A percentile compares a stretch with the other conserved stretches of the same genome.
phyloP scores from a whole-genome alignment of 495 filamentous ascomycete genomes.

The Penicillium maclennaniae region DNA sequence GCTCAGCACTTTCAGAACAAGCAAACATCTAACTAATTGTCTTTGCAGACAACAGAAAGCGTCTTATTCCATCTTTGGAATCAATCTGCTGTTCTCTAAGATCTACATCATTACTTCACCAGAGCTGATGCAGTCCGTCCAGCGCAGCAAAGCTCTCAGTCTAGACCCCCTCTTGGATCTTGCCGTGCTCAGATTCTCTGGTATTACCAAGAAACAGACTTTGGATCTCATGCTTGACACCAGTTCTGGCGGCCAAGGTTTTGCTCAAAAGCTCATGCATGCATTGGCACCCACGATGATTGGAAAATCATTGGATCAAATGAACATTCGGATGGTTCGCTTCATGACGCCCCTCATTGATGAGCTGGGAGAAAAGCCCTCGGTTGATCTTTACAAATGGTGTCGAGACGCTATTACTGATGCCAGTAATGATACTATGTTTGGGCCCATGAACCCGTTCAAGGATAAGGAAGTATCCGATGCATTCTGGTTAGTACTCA shows the following conservation, averaged over 20 bases:
- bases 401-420: conserved; percentile 38
- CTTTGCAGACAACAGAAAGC: conserved; percentile 17
- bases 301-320: conserved; percentile 23
- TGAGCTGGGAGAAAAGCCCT: conserved; percentile 3
- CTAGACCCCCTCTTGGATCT: conserved; percentile 35
- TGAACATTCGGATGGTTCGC: conserved; percentile 28
- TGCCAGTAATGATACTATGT: conserved; percentile 47
- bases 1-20: neutral
- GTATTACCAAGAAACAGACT: conserved; percentile 10
- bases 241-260: conserved; percentile 18
- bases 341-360: conserved; percentile 16
- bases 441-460: conserved; percentile 50
- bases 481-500: conserved; percentile 42
- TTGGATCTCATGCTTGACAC: conserved; percentile 18
- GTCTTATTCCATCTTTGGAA: conserved; percentile 36
- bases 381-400: conserved; percentile 36
- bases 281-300: conserved; percentile 26
- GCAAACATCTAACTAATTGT: neutral
- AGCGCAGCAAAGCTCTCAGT: conserved; percentile 39
- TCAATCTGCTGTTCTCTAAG: conserved; percentile 40
- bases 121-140: conserved; percentile 35
- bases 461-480: conserved; percentile 32
- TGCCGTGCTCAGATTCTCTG: conserved; percentile 16
- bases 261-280: conserved; percentile 12
- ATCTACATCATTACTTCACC: conserved; percentile 45